Base-by-base conservation (phyloP, 306 rosid species). In the Leucaena leucocephala region DNA sequence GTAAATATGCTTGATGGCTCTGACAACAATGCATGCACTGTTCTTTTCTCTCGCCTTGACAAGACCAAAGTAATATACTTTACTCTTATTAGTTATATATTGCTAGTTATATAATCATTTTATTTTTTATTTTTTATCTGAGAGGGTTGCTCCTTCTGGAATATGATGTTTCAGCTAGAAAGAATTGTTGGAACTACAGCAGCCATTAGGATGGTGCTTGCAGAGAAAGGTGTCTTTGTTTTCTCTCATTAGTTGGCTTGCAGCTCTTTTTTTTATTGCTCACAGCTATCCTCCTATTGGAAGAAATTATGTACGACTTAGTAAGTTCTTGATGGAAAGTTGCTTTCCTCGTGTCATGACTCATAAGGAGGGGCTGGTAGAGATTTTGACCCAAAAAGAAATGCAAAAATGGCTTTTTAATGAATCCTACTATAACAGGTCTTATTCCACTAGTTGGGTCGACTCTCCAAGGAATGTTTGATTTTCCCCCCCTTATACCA, bases 1-100 rank as follows among this genome's bases (percentile, higher is more conserved):
- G 93, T 91, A 62, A 92, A 94, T 78, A 87, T 86, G 97, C 89
- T 92, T 68, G 93, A 89, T 68, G 95, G 87, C 44, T 88, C 94
- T 45, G 80, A 86, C 22, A 83, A 81, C 75, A 78, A 72, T 84
- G 66, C 88, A 16, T 91, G 97, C 87, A 88, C 97, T 0, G 90
- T 84, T 39, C 92, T 92, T 9, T 92, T 92, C 84, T 94, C 98
- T 35, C 83, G 66, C 81, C 83, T 91, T 22, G 97, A 94, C 82
- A 90, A 85, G 69, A 81, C 76, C 63, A 90, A 83, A 92, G 98
- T 92, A 92, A 85, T 70, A 85, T 67, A 39, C 73, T 59, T 55
- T 15, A 57, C 27, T 55, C 22, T 54, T 52, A 2, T 17, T 54
- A n/a, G 27, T 17, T 17, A 40, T 52, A 54, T 17, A 17, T 17